A percentile compares a stretch with the other conserved stretches of the same genome.
These are phyloP conservation scores for Exophiala mesophila DNA, from an alignment of 2,329 filamentous ascomycete species.

Conservation along the genomic window DNA sequence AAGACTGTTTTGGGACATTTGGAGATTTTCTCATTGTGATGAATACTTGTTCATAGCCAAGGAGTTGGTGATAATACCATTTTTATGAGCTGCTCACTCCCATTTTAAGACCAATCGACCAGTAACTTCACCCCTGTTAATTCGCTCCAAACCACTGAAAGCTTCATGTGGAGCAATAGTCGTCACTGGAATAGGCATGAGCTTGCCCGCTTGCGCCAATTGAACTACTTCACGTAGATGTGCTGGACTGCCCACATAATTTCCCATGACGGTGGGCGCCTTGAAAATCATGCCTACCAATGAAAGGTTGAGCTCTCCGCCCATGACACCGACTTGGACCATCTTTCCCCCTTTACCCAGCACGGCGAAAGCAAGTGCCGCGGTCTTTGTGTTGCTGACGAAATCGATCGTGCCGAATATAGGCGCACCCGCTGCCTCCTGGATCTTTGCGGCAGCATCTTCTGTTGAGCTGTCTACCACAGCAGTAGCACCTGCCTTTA, in stretches of 20 bases:
- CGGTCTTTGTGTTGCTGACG: slow-evolving; percentile 19
- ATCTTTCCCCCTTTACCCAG: slow-evolving; percentile 16
- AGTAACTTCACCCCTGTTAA: slow-evolving; percentile 14
- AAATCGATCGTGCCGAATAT: slow-evolving; percentile 18
- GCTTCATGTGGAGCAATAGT: slow-evolving; percentile 13
- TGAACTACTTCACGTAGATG: slow-evolving; percentile 12
- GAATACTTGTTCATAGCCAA: too few relatives aligned
- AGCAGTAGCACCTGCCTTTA: slow-evolving; percentile 11
- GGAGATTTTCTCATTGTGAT: too few relatives aligned
- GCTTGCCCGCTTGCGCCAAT: slow-evolving; percentile 13
- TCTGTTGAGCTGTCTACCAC: slow-evolving; percentile 7
- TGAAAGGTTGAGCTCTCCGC: slow-evolving; percentile 16
- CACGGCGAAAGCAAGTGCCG: slow-evolving; percentile 6
- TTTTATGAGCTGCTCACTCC: too few relatives aligned
- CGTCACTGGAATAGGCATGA: slow-evolving; percentile 10
- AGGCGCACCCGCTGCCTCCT: slow-evolving; percentile 9
- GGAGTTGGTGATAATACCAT: too few relatives aligned
- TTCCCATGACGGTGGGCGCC: slow-evolving; percentile 12
- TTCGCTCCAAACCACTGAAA: slow-evolving; percentile 11
- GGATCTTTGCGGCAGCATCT: slow-evolving; percentile 6
- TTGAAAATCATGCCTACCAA: slow-evolving; percentile 13
- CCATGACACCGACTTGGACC: slow-evolving; percentile 21
- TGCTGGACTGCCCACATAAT: slow-evolving; percentile 11
- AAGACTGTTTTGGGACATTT: too few relatives aligned
- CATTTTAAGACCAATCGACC: slow-evolving; percentile 15